Evolutionary conservation across 2,329 filamentous ascomycete species (phyloP).

Genomic region (Zymoseptoria ardabiliae): DNA sequence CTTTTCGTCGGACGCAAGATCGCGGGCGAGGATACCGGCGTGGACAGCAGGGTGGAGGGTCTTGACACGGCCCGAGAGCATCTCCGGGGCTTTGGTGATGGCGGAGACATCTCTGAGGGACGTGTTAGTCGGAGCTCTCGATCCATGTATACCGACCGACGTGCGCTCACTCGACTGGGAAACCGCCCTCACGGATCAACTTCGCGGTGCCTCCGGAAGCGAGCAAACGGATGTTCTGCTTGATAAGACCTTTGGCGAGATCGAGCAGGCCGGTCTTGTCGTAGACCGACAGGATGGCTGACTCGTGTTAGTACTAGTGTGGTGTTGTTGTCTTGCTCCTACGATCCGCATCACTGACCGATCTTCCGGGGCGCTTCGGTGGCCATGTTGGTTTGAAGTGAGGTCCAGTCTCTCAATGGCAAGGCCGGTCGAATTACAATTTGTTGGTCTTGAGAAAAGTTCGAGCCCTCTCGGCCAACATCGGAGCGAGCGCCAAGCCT

Average conservation of each 20-base stretch:
- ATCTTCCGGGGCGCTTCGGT: conserved; percentile 20
- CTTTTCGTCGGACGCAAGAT: conserved; percentile 92
- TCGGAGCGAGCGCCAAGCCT: no score
- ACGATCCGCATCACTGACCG: conserved; percentile 8
- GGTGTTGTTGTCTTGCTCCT: neutral
- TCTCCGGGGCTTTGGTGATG: conserved; percentile 91
- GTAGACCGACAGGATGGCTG: conserved; percentile 92
- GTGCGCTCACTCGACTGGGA: conserved; percentile 87
- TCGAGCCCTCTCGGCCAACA: no score
- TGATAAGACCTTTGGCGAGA: conserved; percentile 79
- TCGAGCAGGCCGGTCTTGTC: conserved; percentile 96
- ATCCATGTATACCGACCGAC: neutral
- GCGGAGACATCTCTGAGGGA: conserved; percentile 79
- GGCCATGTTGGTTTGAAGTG: conserved; percentile 13
- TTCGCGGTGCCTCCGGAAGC: conserved; percentile 92
- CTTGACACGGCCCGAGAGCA: conserved; percentile 89
- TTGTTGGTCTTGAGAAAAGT: neutral
- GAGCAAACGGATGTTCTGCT: conserved; percentile 85
- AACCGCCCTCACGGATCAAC: conserved; percentile 93
- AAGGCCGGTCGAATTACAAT: neutral
- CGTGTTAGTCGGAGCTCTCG: conserved; percentile 1
- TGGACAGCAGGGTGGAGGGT: conserved; percentile 80
- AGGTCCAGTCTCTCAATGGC: neutral
- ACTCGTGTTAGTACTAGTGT: neutral
- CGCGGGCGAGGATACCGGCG: conserved; percentile 80